Conservation (phyloP, 2,329 filamentous ascomycete genomes). For the Xylaria sp. region DNA sequence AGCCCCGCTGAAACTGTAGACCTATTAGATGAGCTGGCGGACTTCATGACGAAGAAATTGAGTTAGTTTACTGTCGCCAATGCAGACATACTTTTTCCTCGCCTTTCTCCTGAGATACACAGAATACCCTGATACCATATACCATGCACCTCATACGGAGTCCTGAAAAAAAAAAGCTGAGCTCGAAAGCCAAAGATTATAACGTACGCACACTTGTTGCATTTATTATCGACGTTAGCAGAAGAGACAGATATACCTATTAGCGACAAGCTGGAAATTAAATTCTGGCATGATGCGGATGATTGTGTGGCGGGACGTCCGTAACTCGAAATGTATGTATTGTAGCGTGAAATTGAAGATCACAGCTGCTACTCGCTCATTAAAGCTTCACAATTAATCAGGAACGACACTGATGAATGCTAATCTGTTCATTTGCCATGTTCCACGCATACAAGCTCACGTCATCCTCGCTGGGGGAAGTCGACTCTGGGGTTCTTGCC, state of each 20-base stretch:
- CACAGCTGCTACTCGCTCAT: no score
- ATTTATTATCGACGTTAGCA: not conserved
- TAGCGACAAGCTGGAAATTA: not conserved
- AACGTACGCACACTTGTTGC: not conserved
- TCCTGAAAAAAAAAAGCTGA: not conserved
- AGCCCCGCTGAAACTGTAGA: conserved; percentile 91
- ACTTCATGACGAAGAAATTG: conserved; percentile 63
- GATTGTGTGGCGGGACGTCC: not conserved
- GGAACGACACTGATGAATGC: no score
- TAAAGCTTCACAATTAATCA: no score
- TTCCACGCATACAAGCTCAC: no score
- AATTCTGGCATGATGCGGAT: not conserved
- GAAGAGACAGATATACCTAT: not conserved
- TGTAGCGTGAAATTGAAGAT: not conserved
- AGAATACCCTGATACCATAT: not conserved
- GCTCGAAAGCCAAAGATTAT: not conserved
- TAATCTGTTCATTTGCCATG: no score
- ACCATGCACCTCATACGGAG: not conserved
- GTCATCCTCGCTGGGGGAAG: no score
- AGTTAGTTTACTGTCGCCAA: conserved; percentile 36
- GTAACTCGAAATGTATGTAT: not conserved
- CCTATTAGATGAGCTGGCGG: conserved; percentile 83
- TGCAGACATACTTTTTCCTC: not conserved
- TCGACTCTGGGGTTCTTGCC: no score
- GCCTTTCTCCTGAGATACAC: no score